These are phyloP conservation scores for Diplogelasinospora grovesii DNA, from an alignment of 495 filamentous ascomycete species.

Conservation along the genomic window DNA sequence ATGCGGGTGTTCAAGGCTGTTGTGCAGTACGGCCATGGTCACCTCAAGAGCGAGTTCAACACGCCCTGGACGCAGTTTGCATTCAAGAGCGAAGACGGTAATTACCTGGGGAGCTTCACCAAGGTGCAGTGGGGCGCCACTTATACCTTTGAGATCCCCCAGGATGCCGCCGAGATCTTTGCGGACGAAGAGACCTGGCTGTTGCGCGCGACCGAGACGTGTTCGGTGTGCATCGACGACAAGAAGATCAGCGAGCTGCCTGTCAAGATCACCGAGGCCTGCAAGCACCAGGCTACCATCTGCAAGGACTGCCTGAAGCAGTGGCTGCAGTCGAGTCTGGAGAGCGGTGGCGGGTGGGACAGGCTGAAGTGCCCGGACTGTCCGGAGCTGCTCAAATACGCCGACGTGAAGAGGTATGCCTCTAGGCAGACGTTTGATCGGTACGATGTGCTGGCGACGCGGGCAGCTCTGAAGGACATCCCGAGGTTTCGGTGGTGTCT, in stretches of 20 bases:
- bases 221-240: slow-evolving; percentile 33
- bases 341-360: slow-evolving; percentile 26
- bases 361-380: slow-evolving; percentile 36
- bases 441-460: slow-evolving; percentile 28
- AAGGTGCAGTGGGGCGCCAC: slow-evolving; percentile 20
- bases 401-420: slow-evolving; percentile 28
- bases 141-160: slow-evolving; percentile 27
- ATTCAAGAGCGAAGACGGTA: slow-evolving; percentile 14
- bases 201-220: slow-evolving; percentile 22
- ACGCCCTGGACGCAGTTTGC: slow-evolving; percentile 17
- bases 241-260: slow-evolving; percentile 31
- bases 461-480: slow-evolving; percentile 22
- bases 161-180: slow-evolving; percentile 23
- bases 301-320: slow-evolving; percentile 32
- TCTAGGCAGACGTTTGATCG: slow-evolving; percentile 24
- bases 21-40: slow-evolving; percentile 6
- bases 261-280: slow-evolving; percentile 22
- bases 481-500: slow-evolving; percentile 40
- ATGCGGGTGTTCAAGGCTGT: slow-evolving; percentile 13
- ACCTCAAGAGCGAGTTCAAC: slow-evolving; percentile 14
- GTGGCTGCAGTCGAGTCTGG: slow-evolving; percentile 29
- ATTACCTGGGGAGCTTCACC: slow-evolving; percentile 7
- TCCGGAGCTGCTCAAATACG: slow-evolving; percentile 25
- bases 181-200: slow-evolving; percentile 30
- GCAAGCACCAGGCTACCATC: slow-evolving; percentile 25